Percentiles rank a stretch among this genome's conserved stretches.
Conservation (phyloP, 805 yeast genomes). For the Lipomyces sp. region DNA sequence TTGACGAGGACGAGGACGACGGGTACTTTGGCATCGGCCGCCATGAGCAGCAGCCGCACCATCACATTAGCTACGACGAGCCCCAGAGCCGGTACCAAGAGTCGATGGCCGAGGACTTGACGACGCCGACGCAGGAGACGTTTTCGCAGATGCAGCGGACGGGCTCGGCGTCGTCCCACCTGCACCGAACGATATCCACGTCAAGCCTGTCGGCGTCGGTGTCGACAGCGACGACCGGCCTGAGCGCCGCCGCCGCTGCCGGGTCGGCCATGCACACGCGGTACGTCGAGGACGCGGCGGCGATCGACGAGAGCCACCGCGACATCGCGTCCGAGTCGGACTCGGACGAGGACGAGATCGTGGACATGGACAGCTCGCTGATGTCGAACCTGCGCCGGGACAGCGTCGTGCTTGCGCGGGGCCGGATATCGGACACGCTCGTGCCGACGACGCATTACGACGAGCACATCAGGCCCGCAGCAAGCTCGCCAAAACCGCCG, state of each 20-base stretch:
- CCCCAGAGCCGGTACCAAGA: constrained; percentile 6
- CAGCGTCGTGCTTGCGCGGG: constrained; percentile 25
- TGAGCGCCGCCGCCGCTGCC: constrained; percentile 1
- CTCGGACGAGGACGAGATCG: constrained; percentile 22
- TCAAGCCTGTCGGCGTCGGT: constrained; percentile 11
- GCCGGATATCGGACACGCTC: constrained; percentile 18
- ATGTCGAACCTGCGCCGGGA: constrained; percentile 22
- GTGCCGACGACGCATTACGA: constrained; percentile 8
- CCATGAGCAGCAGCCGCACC: background rate
- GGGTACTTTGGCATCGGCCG: background rate
- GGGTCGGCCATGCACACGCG: constrained; percentile 1
- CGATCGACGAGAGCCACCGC: constrained; percentile 1
- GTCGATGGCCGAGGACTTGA: constrained; percentile 4
- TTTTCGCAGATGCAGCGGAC: background rate
- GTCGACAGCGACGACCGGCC: background rate
- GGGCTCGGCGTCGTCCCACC: background rate
- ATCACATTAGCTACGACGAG: constrained; percentile 5
- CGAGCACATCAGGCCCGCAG: background rate
- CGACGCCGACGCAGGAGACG: constrained; percentile 3
- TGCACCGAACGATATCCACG: background rate
- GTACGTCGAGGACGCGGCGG: constrained; percentile 5
- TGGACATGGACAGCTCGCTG: constrained; percentile 22
- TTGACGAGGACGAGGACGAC: constrained; percentile 1
- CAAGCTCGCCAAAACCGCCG: background rate
- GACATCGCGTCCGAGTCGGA: constrained; percentile 3